These are phyloP conservation scores for Paraurostyla sp. DNA, from an alignment of 73 alveolate species.

Conservation along the genomic window DNA sequence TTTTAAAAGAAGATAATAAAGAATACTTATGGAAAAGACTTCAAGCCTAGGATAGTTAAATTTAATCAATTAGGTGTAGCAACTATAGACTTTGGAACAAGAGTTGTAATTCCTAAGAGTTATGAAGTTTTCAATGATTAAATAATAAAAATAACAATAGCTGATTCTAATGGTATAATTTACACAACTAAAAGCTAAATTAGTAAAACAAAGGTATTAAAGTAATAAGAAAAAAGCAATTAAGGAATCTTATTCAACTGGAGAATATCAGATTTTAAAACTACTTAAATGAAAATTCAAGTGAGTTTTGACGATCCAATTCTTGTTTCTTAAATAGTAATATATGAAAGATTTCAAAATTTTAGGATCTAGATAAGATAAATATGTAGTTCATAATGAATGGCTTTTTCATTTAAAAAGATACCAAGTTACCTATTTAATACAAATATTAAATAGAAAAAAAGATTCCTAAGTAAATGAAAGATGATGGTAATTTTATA, in stretches of 20 bases:
- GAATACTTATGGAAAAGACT: neutral
- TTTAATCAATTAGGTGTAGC: neutral
- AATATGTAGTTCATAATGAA: neutral
- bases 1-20: no score
- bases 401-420: neutral
- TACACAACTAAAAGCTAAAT: neutral
- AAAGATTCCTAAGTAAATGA: neutral
- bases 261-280: no score
- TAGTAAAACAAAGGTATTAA: neutral
- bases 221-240: no score
- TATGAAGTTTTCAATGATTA: neutral
- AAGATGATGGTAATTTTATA: neutral
- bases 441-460: neutral
- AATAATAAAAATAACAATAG: neutral
- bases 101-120: neutral
- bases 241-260: no score
- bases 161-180: no score
- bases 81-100: neutral
- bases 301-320: neutral
- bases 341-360: neutral
- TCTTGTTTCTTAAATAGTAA: neutral
- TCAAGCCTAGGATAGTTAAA: neutral
- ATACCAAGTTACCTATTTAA: neutral
- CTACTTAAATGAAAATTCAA: neutral
- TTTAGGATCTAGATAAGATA: neutral